Evolutionary conservation across 2,329 filamentous ascomycete species (phyloP).

Genomic region (Fusarium sp.): DNA sequence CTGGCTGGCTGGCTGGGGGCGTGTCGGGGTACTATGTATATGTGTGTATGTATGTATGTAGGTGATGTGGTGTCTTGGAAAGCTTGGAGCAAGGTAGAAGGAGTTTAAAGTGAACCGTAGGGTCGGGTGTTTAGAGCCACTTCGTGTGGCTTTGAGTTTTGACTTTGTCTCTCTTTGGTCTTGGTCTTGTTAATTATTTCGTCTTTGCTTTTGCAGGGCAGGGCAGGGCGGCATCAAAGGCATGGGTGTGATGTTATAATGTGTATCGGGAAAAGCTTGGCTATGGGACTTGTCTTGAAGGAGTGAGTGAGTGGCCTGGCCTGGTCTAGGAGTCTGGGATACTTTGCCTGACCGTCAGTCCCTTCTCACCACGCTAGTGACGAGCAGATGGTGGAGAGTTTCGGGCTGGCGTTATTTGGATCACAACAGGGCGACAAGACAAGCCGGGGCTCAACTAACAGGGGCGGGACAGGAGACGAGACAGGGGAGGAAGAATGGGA

Average conservation of each 20-base stretch:
- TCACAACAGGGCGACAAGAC: slow-evolving; percentile 41
- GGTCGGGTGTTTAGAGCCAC: slow-evolving; percentile 39
- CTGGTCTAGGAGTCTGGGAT: neutral
- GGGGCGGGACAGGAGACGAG: slow-evolving; percentile 25
- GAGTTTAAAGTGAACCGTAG: slow-evolving; percentile 47
- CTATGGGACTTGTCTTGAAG: slow-evolving; percentile 17
- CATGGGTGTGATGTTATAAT: slow-evolving; percentile 33
- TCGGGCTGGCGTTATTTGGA: slow-evolving; percentile 47
- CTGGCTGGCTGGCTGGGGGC: slow-evolving; percentile 10
- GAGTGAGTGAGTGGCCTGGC: slow-evolving; percentile 23
- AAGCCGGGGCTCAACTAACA: slow-evolving; percentile 36
- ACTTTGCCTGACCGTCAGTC: slow-evolving; percentile 37
- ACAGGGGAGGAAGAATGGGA: neutral
- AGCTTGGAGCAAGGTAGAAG: slow-evolving; percentile 28
- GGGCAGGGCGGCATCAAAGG: slow-evolving; percentile 27
- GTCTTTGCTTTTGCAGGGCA: slow-evolving; percentile 24
- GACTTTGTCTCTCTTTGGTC: slow-evolving; percentile 31
- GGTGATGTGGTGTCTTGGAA: slow-evolving; percentile 1
- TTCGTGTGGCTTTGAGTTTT: slow-evolving; percentile 38
- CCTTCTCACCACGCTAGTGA: slow-evolving; percentile 30
- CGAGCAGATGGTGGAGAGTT: slow-evolving; percentile 44
- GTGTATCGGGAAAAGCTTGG: neutral
- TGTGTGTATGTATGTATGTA: slow-evolving; percentile 1
- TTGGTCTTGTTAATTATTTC: slow-evolving; percentile 13
- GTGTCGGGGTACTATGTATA: slow-evolving; percentile 29